A percentile compares a stretch with the other conserved stretches of the same genome.
These are phyloP conservation scores for Seminavis robusta DNA, from an alignment of 108 stramenopile species.

Conservation along the genomic window DNA sequence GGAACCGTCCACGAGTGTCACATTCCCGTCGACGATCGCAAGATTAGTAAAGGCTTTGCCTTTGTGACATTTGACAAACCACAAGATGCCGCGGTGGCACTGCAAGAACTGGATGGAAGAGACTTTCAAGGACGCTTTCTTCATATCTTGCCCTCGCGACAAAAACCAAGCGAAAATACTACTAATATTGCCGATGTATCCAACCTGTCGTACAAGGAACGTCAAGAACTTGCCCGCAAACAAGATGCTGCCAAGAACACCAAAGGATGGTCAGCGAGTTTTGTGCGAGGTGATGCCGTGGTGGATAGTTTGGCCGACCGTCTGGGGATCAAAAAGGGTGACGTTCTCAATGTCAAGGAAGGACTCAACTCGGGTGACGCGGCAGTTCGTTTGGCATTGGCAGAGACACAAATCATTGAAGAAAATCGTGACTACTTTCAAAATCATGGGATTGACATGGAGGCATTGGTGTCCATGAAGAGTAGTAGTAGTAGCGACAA, in stretches of 20 bases:
- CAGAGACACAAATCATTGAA: conserved; percentile 92
- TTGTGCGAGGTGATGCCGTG: conserved; percentile 93
- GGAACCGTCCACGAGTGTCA: conserved; percentile 83
- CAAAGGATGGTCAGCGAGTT: conserved; percentile 90
- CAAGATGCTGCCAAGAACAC: conserved; percentile 60
- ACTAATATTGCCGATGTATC: conserved; percentile 9
- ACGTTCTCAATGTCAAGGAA: conserved; percentile 90
- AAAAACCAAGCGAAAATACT: conserved; percentile 18
- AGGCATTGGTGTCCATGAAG: conserved; percentile 65
- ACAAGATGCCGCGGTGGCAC: conserved; percentile 56
- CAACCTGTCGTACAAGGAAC: conserved; percentile 82
- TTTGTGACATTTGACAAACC: conserved; percentile 81
- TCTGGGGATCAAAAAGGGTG: conserved; percentile 84
- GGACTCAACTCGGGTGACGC: conserved; percentile 79
- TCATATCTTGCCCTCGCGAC: conserved; percentile 79
- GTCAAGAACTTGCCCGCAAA: conserved; percentile 83
- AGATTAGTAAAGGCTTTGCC: conserved; percentile 91
- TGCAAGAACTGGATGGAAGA: conserved; percentile 53
- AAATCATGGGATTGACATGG: conserved; percentile 88
- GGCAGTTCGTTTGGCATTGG: conserved; percentile 93
- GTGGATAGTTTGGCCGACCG: conserved; percentile 90
- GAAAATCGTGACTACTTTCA: conserved; percentile 91
- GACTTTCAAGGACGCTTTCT: conserved; percentile 89
- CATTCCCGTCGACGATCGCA: conserved; percentile 91
- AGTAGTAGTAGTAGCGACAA: conserved; percentile 1